Evolutionary conservation across 192 early-diverging fungal species (phyloP).

Genomic region (Backusella tarrabulga): DNA sequence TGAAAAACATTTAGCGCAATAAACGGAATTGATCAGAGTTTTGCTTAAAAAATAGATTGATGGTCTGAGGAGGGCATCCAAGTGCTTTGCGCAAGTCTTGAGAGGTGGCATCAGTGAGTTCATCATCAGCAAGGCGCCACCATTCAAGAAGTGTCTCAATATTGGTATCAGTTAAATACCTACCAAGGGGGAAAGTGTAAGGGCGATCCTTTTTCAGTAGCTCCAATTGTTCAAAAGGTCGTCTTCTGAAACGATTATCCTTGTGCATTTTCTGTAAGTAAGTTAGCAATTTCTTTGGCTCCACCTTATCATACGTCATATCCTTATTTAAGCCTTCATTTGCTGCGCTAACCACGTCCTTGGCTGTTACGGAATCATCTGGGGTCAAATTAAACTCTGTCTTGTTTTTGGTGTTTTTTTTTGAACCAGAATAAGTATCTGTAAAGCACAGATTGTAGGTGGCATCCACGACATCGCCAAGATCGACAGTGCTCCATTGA

Average conservation of each 20-base stretch:
- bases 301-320: not conserved
- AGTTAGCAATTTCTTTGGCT: not conserved
- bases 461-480: not conserved
- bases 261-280: not conserved
- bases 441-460: not conserved
- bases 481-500: not conserved
- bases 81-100: not conserved
- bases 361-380: not conserved
- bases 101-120: not conserved
- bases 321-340: not conserved
- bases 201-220: not conserved
- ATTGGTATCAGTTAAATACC: not conserved
- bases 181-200: conserved; percentile 4
- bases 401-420: not conserved
- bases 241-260: conserved; percentile 9
- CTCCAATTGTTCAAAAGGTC: not conserved
- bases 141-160: conserved; percentile 6
- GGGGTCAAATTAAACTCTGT: conserved; percentile 1
- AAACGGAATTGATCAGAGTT: conserved; percentile 14
- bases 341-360: not conserved
- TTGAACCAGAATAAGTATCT: not conserved
- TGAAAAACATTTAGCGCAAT: not conserved
- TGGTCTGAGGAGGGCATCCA: not conserved
- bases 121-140: not conserved
- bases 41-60: not conserved